Evolutionary conservation across 2,329 filamentous ascomycete species (phyloP), one percentile per base, ranked within the genome.

Genomic region (Paracamarosporium sp.): DNA sequence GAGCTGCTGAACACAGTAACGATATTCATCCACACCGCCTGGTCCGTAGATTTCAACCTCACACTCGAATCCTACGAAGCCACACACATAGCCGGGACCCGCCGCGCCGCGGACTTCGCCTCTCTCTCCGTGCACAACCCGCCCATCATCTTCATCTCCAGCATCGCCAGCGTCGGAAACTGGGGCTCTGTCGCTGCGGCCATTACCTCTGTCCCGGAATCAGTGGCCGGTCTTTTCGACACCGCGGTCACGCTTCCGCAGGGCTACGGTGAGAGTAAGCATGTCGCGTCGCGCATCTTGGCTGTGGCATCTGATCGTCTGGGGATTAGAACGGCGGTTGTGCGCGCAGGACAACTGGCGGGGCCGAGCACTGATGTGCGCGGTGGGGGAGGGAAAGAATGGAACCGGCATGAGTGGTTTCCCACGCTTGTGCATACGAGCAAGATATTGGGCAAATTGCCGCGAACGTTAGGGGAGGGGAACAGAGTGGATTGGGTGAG

Each of bases 1-100:
- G 17, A 13, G 6, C 47, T 57, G 1, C 47, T 25, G 7, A 13
- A 7, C 9, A 47, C 15, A 1, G 64, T 70, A n/a, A 70, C 68
- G 30, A 48, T 66, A 36, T 62, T 76, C 56, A 68, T 76, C 35
- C 75, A 78, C 66, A 76, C 74, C 50, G 75, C 75, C 1, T 78
- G 76, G 76, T 66, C 72, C 3, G 74, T 78, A n/a, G 66, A 76
- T 59, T 76, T 77, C 68, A 77, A 77, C 62, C 66, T 66, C 46
- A 60, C 64, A 2, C 40, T 43, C 20, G 40, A 43, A 24, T 43
- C 40, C 22, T 43, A 43, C 40, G 40, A 43, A 43, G 22, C 40
- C 40, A 43, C 40, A 5, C 40, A 43, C 40, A 43, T 43, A 20
- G 40, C 40, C 40, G 40, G 40, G 20, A 43, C 40, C 20, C 40